These are phyloP conservation scores for Xylariaceae sp. DNA, from an alignment of 2,329 filamentous ascomycete genomes.

Conservation along the genomic window DNA sequence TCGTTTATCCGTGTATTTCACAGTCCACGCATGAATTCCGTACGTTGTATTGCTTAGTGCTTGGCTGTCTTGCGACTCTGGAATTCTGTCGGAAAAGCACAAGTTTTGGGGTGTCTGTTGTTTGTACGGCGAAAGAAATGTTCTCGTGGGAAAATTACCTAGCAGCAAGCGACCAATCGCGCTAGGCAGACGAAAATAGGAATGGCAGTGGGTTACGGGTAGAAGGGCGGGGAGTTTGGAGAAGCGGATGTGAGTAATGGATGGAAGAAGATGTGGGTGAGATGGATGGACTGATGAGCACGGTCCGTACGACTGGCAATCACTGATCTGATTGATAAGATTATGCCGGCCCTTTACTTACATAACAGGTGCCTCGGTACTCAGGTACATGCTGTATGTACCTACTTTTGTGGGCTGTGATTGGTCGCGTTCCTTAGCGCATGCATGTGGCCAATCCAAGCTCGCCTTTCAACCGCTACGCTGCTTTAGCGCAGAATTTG, in stretches of 20 bases:
- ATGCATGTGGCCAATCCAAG: neutral
- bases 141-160: neutral
- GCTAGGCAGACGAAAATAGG: neutral
- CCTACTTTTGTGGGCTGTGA: no score
- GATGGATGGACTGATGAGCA: slow-evolving; percentile 5
- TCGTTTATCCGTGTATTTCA: no score
- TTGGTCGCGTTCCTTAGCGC: no score
- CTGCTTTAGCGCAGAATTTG: neutral
- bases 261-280: neutral
- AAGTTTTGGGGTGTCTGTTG: neutral
- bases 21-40: no score
- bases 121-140: neutral
- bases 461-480: neutral
- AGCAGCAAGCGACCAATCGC: neutral
- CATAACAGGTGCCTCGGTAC: no score
- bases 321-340: slow-evolving; percentile 39
- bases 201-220: neutral
- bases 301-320: slow-evolving; percentile 20
- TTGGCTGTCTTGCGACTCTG: neutral
- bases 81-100: neutral
- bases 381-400: no score
- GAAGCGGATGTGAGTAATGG: slow-evolving; percentile 3
- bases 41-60: no score
- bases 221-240: slow-evolving; percentile 1
- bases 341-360: slow-evolving; percentile 25